Percentiles rank a stretch among this genome's conserved stretches.
These are phyloP conservation scores for Ramularia endophylla DNA, from an alignment of 2,329 filamentous ascomycete species.

Conservation along the genomic window DNA sequence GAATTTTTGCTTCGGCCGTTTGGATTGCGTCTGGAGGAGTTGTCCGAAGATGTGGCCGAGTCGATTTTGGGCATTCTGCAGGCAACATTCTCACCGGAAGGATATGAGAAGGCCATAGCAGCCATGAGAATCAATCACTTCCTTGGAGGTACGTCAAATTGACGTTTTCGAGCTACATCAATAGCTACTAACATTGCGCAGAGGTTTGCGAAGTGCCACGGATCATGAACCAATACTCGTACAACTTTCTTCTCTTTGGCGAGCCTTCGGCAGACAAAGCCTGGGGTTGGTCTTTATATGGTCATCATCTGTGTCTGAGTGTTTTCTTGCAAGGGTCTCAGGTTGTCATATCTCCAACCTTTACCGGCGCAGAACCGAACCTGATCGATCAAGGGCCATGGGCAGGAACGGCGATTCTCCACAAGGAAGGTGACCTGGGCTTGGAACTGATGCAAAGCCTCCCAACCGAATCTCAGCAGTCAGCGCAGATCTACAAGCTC, in stretches of 20 bases:
- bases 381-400: constrained; percentile 60
- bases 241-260: constrained; percentile 65
- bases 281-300: constrained; percentile 72
- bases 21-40: constrained; percentile 64
- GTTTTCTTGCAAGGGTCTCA: constrained; percentile 61
- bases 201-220: constrained; percentile 55
- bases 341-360: constrained; percentile 66
- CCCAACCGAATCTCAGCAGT: constrained; percentile 37
- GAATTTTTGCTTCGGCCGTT: constrained; percentile 66
- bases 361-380: constrained; percentile 76
- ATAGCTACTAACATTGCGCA: too few species aligned
- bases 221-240: constrained; percentile 69
- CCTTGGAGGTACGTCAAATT: constrained; percentile 43
- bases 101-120: constrained; percentile 62
- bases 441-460: constrained; percentile 65
- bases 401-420: constrained; percentile 59
- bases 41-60: constrained; percentile 40
- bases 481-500: constrained; percentile 52
- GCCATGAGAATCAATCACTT: constrained; percentile 74
- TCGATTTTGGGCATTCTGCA: constrained; percentile 53
- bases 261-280: constrained; percentile 50
- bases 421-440: constrained; percentile 58
- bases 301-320: constrained; percentile 70
- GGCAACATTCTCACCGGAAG: constrained; percentile 59
- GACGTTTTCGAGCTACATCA: too few species aligned